phyloP scores from a whole-genome alignment of 495 filamentous ascomycete genomes.

The Cetradonia linearis region DNA sequence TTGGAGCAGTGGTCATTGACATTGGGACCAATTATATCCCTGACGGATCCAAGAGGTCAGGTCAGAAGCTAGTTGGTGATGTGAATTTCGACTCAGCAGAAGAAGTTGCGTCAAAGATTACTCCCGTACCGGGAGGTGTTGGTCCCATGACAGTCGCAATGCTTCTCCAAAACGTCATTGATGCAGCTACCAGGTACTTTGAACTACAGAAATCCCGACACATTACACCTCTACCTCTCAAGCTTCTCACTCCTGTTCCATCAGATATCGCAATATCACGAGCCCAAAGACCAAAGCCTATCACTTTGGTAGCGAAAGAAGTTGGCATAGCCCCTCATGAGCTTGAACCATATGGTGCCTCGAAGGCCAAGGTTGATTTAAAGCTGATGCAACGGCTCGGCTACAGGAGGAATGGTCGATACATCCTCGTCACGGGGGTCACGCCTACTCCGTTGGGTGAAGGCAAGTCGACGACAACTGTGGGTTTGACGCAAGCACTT shows the following conservation, averaged over 20 bases:
- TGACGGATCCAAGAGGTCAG: slow-evolving; percentile 90
- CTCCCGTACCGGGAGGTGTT: slow-evolving; percentile 91
- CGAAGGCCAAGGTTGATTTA: slow-evolving; percentile 91
- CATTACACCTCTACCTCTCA: slow-evolving; percentile 69
- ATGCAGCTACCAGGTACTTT: slow-evolving; percentile 69
- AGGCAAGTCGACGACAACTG: slow-evolving; percentile 97
- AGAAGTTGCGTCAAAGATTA: slow-evolving; percentile 87
- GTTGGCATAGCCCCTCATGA: slow-evolving; percentile 77
- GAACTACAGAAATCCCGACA: slow-evolving; percentile 67
- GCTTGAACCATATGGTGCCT: slow-evolving; percentile 85
- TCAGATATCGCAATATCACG: slow-evolving; percentile 91
- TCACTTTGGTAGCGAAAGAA: slow-evolving; percentile 74
- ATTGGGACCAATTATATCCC: slow-evolving; percentile 94
- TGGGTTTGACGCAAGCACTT: slow-evolving; percentile 90
- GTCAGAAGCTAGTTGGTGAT: slow-evolving; percentile 87
- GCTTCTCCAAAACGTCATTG: slow-evolving; percentile 86
- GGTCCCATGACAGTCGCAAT: slow-evolving; percentile 98
- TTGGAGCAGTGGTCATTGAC: slow-evolving; percentile 88
- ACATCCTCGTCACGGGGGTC: slow-evolving; percentile 87
- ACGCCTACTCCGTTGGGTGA: slow-evolving; percentile 97
- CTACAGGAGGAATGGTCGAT: slow-evolving; percentile 79
- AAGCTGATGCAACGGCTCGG: slow-evolving; percentile 67
- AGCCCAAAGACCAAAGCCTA: slow-evolving; percentile 78
- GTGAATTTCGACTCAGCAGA: slow-evolving; percentile 83
- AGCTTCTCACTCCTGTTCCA: slow-evolving; percentile 65